Evolutionary conservation across 2,329 filamentous ascomycete genomes (phyloP).

Genomic region (Paecilomyces sp.): DNA sequence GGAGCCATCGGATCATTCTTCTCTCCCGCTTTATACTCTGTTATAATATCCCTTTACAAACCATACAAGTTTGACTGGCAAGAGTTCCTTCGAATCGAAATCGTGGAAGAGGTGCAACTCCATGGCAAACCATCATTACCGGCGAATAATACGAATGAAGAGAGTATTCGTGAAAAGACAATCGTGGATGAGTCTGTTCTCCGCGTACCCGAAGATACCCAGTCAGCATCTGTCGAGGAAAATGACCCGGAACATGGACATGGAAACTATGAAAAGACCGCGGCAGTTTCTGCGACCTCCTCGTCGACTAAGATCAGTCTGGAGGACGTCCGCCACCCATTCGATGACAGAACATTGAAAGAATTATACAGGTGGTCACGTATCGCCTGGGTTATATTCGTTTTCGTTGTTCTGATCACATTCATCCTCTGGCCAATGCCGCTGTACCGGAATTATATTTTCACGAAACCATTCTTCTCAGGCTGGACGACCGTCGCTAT

Average conservation of each 20-base stretch:
- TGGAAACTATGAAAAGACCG: neutral
- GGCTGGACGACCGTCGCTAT: conserved; percentile 41
- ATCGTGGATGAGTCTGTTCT: conserved; percentile 6
- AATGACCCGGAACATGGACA: conserved; percentile 5
- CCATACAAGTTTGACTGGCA: conserved; percentile 38
- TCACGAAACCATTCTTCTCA: conserved; percentile 40
- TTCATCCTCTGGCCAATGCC: conserved; percentile 45
- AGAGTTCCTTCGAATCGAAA: conserved; percentile 42
- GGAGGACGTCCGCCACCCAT: conserved; percentile 40
- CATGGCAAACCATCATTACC: neutral
- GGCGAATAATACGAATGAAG: neutral
- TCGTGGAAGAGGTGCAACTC: conserved; percentile 24
- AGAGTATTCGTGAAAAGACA: neutral
- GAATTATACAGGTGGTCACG: conserved; percentile 31
- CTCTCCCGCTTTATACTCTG: conserved; percentile 40
- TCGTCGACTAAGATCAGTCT: conserved; percentile 14
- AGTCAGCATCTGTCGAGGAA: neutral
- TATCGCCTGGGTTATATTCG: conserved; percentile 35
- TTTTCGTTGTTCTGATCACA: conserved; percentile 39
- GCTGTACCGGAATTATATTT: conserved; percentile 43
- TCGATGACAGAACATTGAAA: conserved; percentile 27
- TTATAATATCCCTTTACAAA: conserved; percentile 36
- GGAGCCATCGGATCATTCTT: conserved; percentile 41
- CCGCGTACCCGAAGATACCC: conserved; percentile 5
- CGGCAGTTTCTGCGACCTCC: conserved; percentile 1